Evolutionary conservation across 257 asterid genomes (phyloP), one percentile per base, ranked within the genome.

Genomic region (Capsicum chinense): DNA sequence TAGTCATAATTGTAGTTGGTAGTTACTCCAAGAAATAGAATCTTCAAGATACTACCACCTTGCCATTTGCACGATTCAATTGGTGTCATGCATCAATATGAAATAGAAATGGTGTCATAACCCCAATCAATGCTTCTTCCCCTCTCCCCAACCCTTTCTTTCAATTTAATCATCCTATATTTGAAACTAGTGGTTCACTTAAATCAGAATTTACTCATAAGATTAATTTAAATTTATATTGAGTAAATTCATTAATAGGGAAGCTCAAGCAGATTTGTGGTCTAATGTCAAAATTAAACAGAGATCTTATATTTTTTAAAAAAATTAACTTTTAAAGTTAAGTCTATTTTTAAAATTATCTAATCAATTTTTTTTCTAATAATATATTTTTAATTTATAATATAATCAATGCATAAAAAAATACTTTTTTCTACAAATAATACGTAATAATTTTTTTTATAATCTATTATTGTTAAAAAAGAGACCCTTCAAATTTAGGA

Each of bases 11-110:
- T 21, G 7, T 13, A 19, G 26, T 50, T 21, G 19, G 14, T 19
- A 26, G 79, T 44, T 74, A 21, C 19, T 52, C 48, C 81, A 76
- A 52, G 81, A 52, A 76, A 76, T 76, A 52, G 81, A 76, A 48
- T 76, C 63, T 76, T 50, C 8, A 76, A 76, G 48, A 76, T 52
- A 21, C 62, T 14, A 35, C 62, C 63, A 76, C 63, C 11, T 26
- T 13, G 19, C 63, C 52, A 76, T 1, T 52, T 76, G 26, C 63
- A 52, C 52, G 47, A 76, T 26, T 76, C 63, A 52, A 52, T 26
- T 26, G 62, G 63, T 47, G 37, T n/a, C 57, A 47, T 26, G 1
- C 12, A 5, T n/a, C 79, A 76, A 52, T 47, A 76, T 21, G 81
- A 76, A 76, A 76, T 19, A 7, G 42, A 52, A 21, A 21, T 52